Base-by-base conservation (phyloP, 495 filamentous ascomycete species). In the Pyrenula aspistea region DNA sequence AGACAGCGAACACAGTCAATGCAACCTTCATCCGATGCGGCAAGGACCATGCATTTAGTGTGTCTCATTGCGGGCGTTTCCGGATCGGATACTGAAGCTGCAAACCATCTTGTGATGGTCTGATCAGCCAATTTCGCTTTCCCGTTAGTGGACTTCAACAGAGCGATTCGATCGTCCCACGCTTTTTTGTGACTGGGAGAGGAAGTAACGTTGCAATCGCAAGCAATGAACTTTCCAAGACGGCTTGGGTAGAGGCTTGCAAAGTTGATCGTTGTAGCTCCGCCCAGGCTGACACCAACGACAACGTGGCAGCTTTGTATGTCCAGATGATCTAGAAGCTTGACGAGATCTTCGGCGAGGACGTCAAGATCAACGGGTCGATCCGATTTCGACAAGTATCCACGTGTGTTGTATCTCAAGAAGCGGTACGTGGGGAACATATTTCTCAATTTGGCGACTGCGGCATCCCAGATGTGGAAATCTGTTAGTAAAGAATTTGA, bases 201-300 rank as follows among this genome's bases (percentile, higher is more conserved):
- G 0, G 78, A 77, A 8, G 80, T 75, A 3, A 78, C 78, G 66
- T 87, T 89, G 62, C 88, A 91, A 68, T 91, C 88, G 70, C 88
- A 91, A 10, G 84, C 76, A 36, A 91, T 72, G 68, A 91, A 86
- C 4, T 71, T 71, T 15, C 57, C 71, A 2, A 91, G 63, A 36
- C 77, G 71, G 0, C 69, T 58, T 0, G 86, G 86, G 61, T 88
- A 78, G 22, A 76, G 78, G 22, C 91, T 76, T 1, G 85, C 82
- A 53, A 83, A 81, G 60, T 85, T 84, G 50, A 93, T 74, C 0
- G 82, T 75, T 2, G 87, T 91, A 12, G 84, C 84, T 49, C 88
- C 88, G 59, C 88, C 88, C 67, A 91, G 83, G 25, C 78, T 83
- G 20, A 93, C 88, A 31, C 88, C 88, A 54, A 91, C 74, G 2